phyloP scores from a whole-genome alignment of 2,329 filamentous ascomycete genomes.

The Paecilomyces variotii region DNA sequence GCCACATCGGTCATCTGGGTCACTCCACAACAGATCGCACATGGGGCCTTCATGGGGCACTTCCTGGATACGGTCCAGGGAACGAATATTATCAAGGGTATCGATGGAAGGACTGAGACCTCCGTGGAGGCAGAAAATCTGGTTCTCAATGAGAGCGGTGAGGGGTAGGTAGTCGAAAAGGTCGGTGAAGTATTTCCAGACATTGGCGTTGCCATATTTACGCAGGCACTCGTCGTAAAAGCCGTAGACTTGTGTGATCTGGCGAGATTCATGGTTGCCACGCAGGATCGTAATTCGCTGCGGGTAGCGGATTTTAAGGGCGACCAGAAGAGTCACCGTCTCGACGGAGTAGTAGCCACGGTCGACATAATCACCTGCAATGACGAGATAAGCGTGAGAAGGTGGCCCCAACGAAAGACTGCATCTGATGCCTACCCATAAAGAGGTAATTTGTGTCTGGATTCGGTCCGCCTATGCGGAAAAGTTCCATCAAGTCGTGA shows the following conservation, averaged over 20 bases:
- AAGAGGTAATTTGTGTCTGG: slow-evolving; percentile 99
- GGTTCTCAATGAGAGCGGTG: slow-evolving; percentile 95
- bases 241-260: slow-evolving; percentile 98
- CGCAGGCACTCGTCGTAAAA: slow-evolving; percentile 98
- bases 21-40: slow-evolving; percentile 96
- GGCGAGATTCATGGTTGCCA: slow-evolving; percentile 96
- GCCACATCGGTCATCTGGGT: slow-evolving; percentile 91
- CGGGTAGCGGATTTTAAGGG: slow-evolving; percentile 95
- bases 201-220: slow-evolving; percentile 97
- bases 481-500: slow-evolving; percentile 98
- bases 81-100: slow-evolving; percentile 90
- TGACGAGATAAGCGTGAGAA: slow-evolving; percentile 10
- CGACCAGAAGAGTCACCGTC: slow-evolving; percentile 92
- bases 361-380: slow-evolving; percentile 88
- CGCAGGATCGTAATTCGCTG: slow-evolving; percentile 96
- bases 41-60: slow-evolving; percentile 97
- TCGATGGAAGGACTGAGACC: slow-evolving; percentile 94
- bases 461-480: slow-evolving; percentile 96
- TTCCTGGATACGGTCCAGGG: slow-evolving; percentile 93
- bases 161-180: slow-evolving; percentile 99
- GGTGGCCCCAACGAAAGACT: neutral
- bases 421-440: slow-evolving; percentile 62
- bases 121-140: slow-evolving; percentile 98
- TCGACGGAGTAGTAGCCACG: slow-evolving; percentile 98
- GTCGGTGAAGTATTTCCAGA: slow-evolving; percentile 99